Evolutionary conservation across 2,329 filamentous ascomycete species (phyloP).

Genomic region (Beauveria sp.): DNA sequence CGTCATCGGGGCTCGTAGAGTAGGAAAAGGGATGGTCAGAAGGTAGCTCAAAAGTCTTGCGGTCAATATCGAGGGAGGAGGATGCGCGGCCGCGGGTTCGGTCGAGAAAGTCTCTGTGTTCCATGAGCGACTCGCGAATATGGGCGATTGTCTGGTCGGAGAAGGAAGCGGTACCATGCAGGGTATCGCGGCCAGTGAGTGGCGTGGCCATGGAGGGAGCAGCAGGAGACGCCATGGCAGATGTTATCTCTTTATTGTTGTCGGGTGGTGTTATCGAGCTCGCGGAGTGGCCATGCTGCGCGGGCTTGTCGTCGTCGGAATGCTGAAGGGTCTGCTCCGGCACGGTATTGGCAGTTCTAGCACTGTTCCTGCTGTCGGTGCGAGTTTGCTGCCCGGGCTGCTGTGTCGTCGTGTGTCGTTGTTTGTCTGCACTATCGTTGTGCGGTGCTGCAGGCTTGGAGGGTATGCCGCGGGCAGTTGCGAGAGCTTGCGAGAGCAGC

Average conservation of each 20-base stretch:
- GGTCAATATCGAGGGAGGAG: constrained; percentile 29
- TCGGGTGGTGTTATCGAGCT: constrained; percentile 1
- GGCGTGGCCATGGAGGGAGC: constrained; percentile 17
- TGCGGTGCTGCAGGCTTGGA: not conserved
- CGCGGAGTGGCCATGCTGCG: not conserved
- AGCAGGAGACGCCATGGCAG: constrained; percentile 15
- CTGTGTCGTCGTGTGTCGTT: not conserved
- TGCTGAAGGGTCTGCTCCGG: not conserved
- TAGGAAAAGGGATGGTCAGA: constrained; percentile 12
- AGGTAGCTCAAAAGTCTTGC: constrained; percentile 16
- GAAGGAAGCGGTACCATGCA: constrained; percentile 26
- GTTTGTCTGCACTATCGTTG: not conserved
- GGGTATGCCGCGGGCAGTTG: constrained; percentile 10
- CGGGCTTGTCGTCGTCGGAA: not conserved
- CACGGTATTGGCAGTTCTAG: not conserved
- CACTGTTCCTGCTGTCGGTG: not conserved
- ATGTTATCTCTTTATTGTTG: constrained; percentile 18
- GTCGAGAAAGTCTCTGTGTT: constrained; percentile 26
- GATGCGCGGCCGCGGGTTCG: constrained; percentile 23
- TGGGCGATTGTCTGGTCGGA: constrained; percentile 24
- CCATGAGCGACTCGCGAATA: constrained; percentile 30
- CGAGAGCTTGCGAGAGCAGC: constrained; percentile 10
- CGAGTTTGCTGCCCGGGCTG: not conserved
- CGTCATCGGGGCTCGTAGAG: constrained; percentile 21
- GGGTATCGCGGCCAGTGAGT: constrained; percentile 22